These are phyloP conservation scores for Solanum chacoense DNA, from an alignment of 305 asterid genomes.

Conservation along the genomic window DNA sequence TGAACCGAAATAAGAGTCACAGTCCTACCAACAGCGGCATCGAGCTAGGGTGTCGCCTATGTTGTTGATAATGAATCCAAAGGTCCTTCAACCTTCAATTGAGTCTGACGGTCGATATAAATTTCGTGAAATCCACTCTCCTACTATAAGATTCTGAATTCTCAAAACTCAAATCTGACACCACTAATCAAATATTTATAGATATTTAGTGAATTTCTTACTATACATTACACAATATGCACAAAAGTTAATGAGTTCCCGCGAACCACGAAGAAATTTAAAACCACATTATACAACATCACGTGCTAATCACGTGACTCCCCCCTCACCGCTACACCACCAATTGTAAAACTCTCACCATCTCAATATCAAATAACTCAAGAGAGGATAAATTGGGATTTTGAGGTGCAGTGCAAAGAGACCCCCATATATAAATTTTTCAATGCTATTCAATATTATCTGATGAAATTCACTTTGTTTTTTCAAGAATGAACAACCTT, in stretches of 20 bases:
- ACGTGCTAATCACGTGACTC: background rate
- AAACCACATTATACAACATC: background rate
- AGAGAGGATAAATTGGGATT: background rate
- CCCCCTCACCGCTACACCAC: background rate
- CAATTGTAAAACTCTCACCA: background rate
- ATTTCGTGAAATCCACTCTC: background rate
- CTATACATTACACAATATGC: background rate
- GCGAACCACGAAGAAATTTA: background rate
- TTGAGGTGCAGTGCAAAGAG: background rate
- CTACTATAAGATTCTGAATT: background rate
- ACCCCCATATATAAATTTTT: background rate
- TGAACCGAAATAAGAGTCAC: background rate
- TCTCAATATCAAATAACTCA: background rate
- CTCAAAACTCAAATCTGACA: background rate
- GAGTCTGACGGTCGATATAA: background rate
- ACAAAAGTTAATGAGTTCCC: background rate
- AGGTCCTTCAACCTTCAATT: background rate
- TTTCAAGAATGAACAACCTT: constrained; percentile 42
- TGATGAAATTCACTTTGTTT: constrained; percentile 19
- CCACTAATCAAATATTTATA: background rate
- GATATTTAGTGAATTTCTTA: background rate
- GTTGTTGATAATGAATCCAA: background rate
- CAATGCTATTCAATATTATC: constrained; percentile 8
- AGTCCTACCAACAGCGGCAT: background rate
- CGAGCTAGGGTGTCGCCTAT: background rate